Conservation (phyloP, 345 rosid species). For the Brassica rapa region DNA sequence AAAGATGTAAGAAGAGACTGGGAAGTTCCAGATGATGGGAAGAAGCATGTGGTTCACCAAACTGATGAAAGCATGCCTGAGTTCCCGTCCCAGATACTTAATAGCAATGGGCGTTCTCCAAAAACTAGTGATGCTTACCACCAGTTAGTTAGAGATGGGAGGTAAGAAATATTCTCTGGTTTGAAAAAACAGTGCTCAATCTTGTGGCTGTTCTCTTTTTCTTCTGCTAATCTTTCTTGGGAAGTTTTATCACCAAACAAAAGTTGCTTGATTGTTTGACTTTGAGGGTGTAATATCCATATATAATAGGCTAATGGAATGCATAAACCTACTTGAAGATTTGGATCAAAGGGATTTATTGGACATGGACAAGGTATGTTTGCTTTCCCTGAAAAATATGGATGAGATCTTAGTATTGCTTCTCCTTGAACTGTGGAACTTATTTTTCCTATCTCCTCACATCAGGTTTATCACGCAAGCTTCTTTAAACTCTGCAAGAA, state of each 20-base stretch:
- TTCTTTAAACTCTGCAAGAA: slow-evolving; percentile 75
- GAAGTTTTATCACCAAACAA: slow-evolving; percentile 16
- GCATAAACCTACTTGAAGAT: slow-evolving; percentile 76
- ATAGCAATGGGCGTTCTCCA: slow-evolving; percentile 41
- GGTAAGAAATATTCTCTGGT: slow-evolving; percentile 48
- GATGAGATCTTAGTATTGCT: slow-evolving; percentile 5
- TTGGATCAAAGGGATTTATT: slow-evolving; percentile 59
- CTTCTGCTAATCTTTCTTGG: not conserved
- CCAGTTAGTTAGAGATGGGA: slow-evolving; percentile 63
- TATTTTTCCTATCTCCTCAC: slow-evolving; percentile 10
- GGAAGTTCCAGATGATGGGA: slow-evolving; percentile 45
- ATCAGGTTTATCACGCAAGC: slow-evolving; percentile 82
- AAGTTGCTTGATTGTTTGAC: slow-evolving; percentile 11
- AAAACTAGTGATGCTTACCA: slow-evolving; percentile 51
- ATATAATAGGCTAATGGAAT: slow-evolving; percentile 61
- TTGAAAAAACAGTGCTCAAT: not conserved
- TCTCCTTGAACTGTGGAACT: not conserved
- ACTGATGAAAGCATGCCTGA: slow-evolving; percentile 41
- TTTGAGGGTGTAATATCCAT: slow-evolving; percentile 11
- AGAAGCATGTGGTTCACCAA: slow-evolving; percentile 41
- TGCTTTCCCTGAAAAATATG: slow-evolving; percentile 18
- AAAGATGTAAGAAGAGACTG: slow-evolving; percentile 40
- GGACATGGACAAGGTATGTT: slow-evolving; percentile 77
- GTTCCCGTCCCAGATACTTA: slow-evolving; percentile 36
- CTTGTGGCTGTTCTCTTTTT: slow-evolving; percentile 15